These are phyloP conservation scores for Phytophthora idaei DNA, from an alignment of 352 stramenopile genomes.

Conservation along the genomic window DNA sequence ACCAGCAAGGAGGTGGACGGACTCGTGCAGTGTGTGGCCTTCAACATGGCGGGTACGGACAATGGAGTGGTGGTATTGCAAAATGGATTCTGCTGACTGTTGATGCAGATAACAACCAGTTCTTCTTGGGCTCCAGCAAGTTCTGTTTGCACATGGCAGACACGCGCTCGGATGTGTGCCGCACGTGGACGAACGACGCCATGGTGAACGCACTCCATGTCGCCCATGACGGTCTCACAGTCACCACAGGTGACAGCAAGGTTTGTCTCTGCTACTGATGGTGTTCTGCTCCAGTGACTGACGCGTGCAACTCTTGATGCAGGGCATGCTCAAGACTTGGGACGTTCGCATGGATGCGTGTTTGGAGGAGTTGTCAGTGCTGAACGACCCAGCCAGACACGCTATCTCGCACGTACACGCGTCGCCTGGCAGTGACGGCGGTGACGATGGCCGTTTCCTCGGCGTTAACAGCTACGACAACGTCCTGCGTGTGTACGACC, in stretches of 20 bases:
- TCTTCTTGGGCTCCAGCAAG: slow-evolving; percentile 85
- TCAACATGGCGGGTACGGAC: slow-evolving; percentile 69
- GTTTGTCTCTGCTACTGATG: slow-evolving; percentile 23
- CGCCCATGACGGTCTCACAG: slow-evolving; percentile 70
- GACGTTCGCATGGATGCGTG: slow-evolving; percentile 83
- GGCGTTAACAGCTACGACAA: slow-evolving; percentile 91
- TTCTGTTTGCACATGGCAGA: slow-evolving; percentile 77
- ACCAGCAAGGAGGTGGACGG: slow-evolving; percentile 73
- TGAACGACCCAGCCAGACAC: slow-evolving; percentile 80
- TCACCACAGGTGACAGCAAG: slow-evolving; percentile 87
- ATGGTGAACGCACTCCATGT: slow-evolving; percentile 90
- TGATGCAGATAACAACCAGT: slow-evolving; percentile 76
- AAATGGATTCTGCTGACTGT: slow-evolving; percentile 9
- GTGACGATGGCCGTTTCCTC: slow-evolving; percentile 83
- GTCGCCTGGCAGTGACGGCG: slow-evolving; percentile 68
- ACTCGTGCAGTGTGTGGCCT: slow-evolving; percentile 85
- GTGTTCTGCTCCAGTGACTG: slow-evolving; percentile 3
- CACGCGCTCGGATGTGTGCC: slow-evolving; percentile 57
- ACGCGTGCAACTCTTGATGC: background rate
- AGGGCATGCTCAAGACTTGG: slow-evolving; percentile 89
- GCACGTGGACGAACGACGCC: slow-evolving; percentile 82
- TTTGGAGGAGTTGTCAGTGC: slow-evolving; percentile 76
- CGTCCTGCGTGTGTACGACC: slow-evolving; percentile 87
- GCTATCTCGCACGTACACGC: slow-evolving; percentile 87
- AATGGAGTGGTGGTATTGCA: background rate